Base-by-base conservation (phyloP, 352 stramenopile genomes). In the Blastocystis sp. region DNA sequence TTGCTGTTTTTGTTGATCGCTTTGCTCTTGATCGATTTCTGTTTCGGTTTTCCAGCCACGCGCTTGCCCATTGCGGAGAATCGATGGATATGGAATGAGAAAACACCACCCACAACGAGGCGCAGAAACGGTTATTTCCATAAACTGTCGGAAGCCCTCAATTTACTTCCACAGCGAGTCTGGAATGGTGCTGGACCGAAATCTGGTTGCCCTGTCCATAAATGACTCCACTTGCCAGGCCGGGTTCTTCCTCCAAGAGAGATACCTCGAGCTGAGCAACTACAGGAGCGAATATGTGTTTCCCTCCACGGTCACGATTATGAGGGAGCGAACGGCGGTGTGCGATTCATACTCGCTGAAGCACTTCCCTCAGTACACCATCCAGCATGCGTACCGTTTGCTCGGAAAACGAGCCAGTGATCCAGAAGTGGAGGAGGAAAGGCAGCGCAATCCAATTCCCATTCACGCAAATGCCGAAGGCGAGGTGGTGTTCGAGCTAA, bases 1-100 rank as follows among this genome's bases (percentile, higher is more conserved):
- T 95, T 93, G 59, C 89, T 92, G 61, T 92, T 90, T 88, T 94
- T 94, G 59, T 91, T 91, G 9, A 88, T 91, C 23, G 91, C 90
- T 78, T 92, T 92, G 34, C 90, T 90, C 76, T 92, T 92, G 81
- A 92, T 74, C 19, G 90, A 91, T 87, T 92, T 92, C 41, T 88
- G 89, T 76, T 92, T 92, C 56, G 88, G 81, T 74, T 91, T 92
- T n/a, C 89, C 88, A 74, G 71, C 84, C 23, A 64, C 40, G 11
- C 84, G 88, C 40, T 86, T 89, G 17, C 65, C 89, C 86, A 91
- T 92, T 64, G 21, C 11, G 4, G 23, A 34, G n/a, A 23, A 76
- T 59, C 28, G 66, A 45, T 84, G 52, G 60, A 70, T 28, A 70
- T 23, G 65, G 45, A 34, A 19, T 43, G 53, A 56, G 71, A 81